Conservation (phyloP, 2,329 filamentous ascomycete species). For the Paecilomyces variotii region DNA sequence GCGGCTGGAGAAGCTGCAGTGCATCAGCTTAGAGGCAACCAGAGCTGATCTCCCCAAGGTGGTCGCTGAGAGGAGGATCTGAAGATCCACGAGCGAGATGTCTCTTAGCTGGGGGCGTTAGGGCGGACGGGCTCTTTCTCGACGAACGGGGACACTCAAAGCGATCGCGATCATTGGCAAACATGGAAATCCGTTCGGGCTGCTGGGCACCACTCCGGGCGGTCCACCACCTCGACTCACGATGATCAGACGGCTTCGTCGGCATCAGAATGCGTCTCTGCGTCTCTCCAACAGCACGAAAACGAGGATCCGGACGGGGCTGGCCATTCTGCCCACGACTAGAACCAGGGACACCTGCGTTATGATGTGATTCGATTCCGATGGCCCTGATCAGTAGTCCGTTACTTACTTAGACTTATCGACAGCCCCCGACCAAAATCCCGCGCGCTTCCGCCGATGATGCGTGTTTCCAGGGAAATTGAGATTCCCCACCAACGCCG, state of each 20-base stretch:
- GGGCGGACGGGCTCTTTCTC: not conserved
- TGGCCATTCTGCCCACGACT: not conserved
- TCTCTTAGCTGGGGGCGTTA: not conserved
- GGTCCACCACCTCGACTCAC: not conserved
- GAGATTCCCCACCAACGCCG: not conserved
- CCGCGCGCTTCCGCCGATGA: not conserved
- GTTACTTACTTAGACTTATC: not conserved
- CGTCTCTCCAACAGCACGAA: not conserved
- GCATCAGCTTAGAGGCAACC: not conserved
- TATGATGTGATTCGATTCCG: not conserved
- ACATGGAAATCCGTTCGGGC: not conserved
- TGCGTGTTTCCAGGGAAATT: not conserved
- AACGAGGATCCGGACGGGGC: not conserved
- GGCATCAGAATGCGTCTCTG: not conserved
- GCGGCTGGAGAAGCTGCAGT: not conserved
- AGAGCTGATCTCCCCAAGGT: not conserved
- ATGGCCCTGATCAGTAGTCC: not conserved
- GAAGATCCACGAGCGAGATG: not conserved
- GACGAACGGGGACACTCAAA: not conserved
- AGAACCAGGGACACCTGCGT: not conserved
- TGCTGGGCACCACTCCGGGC: not conserved
- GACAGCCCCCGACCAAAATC: not conserved
- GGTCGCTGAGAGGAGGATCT: not conserved
- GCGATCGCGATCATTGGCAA: not conserved
- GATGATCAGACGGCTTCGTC: not conserved